Conservation (phyloP, 2,329 filamentous ascomycete species). For the Herpotrichia juniperi region DNA sequence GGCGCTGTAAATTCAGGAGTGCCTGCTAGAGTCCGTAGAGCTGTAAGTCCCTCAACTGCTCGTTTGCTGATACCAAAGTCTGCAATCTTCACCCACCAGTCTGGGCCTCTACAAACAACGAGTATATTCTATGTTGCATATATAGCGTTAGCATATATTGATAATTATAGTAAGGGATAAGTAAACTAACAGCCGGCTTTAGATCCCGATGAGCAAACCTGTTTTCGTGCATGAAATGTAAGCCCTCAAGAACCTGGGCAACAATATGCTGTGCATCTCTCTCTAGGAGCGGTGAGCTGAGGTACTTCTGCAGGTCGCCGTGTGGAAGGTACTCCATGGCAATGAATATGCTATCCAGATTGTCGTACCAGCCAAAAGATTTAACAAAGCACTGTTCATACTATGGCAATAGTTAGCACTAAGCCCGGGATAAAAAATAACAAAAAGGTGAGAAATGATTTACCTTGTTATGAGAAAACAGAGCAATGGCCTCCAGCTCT, state of each 20-base stretch:
- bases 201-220: constrained; percentile 46
- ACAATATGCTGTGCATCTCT: constrained; percentile 31
- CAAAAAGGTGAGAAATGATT: constrained; percentile 4
- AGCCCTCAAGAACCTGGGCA: constrained; percentile 41
- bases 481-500: constrained; percentile 29
- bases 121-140: constrained; percentile 39
- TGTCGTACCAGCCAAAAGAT: constrained; percentile 47
- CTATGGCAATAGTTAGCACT: constrained; percentile 7
- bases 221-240: constrained; percentile 43
- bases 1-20: constrained; percentile 18
- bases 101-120: constrained; percentile 26
- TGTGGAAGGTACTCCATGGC: constrained; percentile 47
- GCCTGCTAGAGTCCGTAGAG: constrained; percentile 11
- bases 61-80: constrained; percentile 49
- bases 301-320: constrained; percentile 42
- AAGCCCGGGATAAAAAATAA: background rate
- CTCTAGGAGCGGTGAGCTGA: constrained; percentile 27
- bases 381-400: constrained; percentile 30
- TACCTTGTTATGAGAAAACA: constrained; percentile 23
- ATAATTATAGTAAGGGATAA: background rate
- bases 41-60: constrained; percentile 10
- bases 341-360: constrained; percentile 34
- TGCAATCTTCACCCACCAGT: constrained; percentile 49
- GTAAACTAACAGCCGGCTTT: constrained; percentile 39
- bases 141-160: too few relatives aligned